A percentile compares a stretch with the other conserved stretches of the same genome.
Evolutionary conservation across 2,329 filamentous ascomycete genomes (phyloP).

Genomic region (Chrysoporthe puriensis): DNA sequence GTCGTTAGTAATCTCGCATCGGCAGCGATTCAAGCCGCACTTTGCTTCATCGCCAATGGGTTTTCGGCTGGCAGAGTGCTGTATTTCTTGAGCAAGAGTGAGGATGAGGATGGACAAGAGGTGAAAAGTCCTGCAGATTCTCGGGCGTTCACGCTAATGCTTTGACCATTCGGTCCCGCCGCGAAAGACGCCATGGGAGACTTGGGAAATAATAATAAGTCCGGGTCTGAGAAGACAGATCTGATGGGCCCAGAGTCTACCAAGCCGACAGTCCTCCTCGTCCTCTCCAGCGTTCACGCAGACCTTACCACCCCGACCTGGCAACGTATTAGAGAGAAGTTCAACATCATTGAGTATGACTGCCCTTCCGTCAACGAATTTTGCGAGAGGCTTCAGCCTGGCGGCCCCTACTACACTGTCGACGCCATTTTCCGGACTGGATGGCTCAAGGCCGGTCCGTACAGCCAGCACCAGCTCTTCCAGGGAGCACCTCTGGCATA

Average conservation of each 20-base stretch:
- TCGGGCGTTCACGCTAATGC: background rate
- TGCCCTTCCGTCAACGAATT: slow-evolving; percentile 33
- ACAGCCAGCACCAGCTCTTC: slow-evolving; percentile 36
- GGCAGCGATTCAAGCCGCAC: background rate
- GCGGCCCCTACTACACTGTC: slow-evolving; percentile 35
- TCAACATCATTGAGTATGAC: slow-evolving; percentile 34
- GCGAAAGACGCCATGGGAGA: background rate
- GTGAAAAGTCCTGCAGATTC: background rate
- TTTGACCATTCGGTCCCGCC: background rate
- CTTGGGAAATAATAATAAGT: background rate
- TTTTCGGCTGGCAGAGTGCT: background rate
- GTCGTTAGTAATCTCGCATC: background rate
- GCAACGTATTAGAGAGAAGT: slow-evolving; percentile 23
- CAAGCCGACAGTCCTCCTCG: slow-evolving; percentile 27
- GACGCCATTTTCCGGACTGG: slow-evolving; percentile 38
- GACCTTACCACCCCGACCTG: slow-evolving; percentile 25
- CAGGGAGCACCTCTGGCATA: slow-evolving; percentile 30
- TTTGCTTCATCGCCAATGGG: background rate
- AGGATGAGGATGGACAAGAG: background rate
- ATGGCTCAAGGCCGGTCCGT: slow-evolving; percentile 39
- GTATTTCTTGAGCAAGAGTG: background rate
- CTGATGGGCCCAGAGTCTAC: background rate
- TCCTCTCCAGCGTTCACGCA: slow-evolving; percentile 25
- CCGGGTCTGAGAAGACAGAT: background rate
- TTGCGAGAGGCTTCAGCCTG: slow-evolving; percentile 34